phyloP scores from a whole-genome alignment of 169 alveolate genomes.

The Plasmodium reichenowi region DNA sequence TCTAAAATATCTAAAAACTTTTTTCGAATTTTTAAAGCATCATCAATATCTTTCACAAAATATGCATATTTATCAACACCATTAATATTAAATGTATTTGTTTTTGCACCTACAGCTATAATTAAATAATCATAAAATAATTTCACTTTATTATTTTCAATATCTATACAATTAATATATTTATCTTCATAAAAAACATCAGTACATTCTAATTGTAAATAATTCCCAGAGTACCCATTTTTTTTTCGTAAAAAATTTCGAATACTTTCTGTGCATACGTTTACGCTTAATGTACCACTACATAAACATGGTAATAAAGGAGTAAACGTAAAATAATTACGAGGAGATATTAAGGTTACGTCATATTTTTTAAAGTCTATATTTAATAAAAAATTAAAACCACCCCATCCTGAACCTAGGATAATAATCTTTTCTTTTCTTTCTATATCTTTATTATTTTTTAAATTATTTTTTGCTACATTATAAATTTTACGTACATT shows the following conservation, averaged over 20 bases:
- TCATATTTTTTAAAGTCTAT: conserved; percentile 81
- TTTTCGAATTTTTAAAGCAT: conserved; percentile 79
- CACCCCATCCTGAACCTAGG: conserved; percentile 87
- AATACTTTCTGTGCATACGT: conserved; percentile 81
- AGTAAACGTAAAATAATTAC: conserved; percentile 85
- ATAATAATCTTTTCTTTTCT: conserved; percentile 77
- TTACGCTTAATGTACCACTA: conserved; percentile 78
- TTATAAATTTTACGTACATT: neutral
- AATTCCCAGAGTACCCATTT: conserved; percentile 22
- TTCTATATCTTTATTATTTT: neutral
- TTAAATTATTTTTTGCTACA: conserved; percentile 16
- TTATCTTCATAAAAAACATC: conserved; percentile 41
- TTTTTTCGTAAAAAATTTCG: conserved; percentile 63
- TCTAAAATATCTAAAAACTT: conserved; percentile 77
- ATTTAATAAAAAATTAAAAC: conserved; percentile 78
- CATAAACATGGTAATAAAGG: conserved; percentile 84
- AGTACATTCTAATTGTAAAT: conserved; percentile 76
- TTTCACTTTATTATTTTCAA: conserved; percentile 29
- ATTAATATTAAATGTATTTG: conserved; percentile 82
- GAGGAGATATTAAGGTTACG: conserved; percentile 83
- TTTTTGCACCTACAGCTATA: conserved; percentile 85
- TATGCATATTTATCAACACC: conserved; percentile 85
- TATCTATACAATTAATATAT: conserved; percentile 28
- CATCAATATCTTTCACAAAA: conserved; percentile 83
- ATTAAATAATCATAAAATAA: conserved; percentile 81